A percentile compares a stretch with the other conserved stretches of the same genome.
These are phyloP conservation scores for Saksenaea vasiformis DNA, from an alignment of 371 early-diverging fungal genomes.

Conservation along the genomic window DNA sequence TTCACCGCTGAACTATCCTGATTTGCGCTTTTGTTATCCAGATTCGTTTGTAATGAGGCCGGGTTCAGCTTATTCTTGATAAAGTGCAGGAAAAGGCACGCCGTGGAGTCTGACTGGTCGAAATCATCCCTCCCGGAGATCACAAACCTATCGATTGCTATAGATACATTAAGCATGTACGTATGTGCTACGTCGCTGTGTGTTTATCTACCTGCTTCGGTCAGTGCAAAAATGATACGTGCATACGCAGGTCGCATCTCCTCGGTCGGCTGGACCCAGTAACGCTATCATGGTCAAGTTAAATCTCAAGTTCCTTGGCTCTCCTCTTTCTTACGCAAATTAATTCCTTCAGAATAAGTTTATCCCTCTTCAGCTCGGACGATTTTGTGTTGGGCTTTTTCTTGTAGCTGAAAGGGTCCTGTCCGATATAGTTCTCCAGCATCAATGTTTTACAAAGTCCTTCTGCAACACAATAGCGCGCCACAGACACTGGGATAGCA, in stretches of 20 bases:
- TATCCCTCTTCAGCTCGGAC: conserved; percentile 14
- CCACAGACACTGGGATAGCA: conserved; percentile 12
- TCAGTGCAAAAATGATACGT: conserved; percentile 27
- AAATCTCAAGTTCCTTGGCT: not conserved
- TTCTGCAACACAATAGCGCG: conserved; percentile 36
- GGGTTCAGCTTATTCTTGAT: conserved; percentile 30
- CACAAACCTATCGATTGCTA: conserved; percentile 34
- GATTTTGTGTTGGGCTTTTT: not conserved
- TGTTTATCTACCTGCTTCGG: conserved; percentile 27
- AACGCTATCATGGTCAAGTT: conserved; percentile 15
- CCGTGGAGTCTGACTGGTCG: conserved; percentile 16
- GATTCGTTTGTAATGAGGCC: conserved; percentile 13
- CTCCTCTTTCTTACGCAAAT: conserved; percentile 15
- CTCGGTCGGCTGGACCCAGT: conserved; percentile 33
- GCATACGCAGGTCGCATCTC: conserved; percentile 23
- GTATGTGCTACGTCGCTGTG: not conserved
- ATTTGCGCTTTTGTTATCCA: conserved; percentile 6
- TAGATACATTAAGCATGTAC: not conserved
- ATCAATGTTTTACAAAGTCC: conserved; percentile 30
- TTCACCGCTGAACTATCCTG: conserved; percentile 21
- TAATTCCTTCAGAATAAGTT: conserved; percentile 27
- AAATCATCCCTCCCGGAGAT: conserved; percentile 21
- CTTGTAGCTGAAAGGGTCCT: conserved; percentile 8
- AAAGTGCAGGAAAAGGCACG: conserved; percentile 17
- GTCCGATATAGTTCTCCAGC: conserved; percentile 18